These are phyloP conservation scores for Talaromyces albobiverticillius DNA, from an alignment of 2,329 filamentous ascomycete genomes.

Conservation along the genomic window DNA sequence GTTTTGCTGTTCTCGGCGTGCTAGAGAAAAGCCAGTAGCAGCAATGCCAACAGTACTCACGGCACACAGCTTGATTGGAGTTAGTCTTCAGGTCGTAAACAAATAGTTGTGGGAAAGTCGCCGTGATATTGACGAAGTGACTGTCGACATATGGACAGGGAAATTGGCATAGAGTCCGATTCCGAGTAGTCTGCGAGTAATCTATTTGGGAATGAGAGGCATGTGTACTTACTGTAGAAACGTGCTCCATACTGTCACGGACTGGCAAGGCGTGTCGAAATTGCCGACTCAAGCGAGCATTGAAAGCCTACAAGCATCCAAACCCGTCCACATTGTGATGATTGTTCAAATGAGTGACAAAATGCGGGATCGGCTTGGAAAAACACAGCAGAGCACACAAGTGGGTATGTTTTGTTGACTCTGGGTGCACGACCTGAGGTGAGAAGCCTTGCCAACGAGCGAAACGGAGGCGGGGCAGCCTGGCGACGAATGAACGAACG, in stretches of 20 bases:
- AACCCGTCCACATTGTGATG: constrained; percentile 14
- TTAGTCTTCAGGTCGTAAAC: constrained; percentile 1
- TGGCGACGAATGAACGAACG: constrained; percentile 2
- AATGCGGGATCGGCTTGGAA: neutral
- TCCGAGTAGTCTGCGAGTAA: neutral
- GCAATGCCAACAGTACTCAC: constrained; percentile 62
- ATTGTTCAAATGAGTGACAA: neutral
- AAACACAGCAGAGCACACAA: too few relatives aligned
- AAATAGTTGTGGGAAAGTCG: neutral
- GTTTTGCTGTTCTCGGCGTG: constrained; percentile 41
- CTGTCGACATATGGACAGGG: too few relatives aligned
- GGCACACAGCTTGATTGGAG: constrained; percentile 55
- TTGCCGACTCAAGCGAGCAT: constrained; percentile 16
- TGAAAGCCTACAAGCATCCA: constrained; percentile 18
- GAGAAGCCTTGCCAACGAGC: neutral
- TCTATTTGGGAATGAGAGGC: neutral
- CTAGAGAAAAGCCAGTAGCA: constrained; percentile 57
- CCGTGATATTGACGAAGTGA: neutral
- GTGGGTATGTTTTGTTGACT: neutral
- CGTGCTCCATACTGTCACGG: constrained; percentile 27
- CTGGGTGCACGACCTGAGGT: neutral
- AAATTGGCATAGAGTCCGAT: too few relatives aligned
- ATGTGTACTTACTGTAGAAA: constrained; percentile 27
- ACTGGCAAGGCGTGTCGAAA: constrained; percentile 10
- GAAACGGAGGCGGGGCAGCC: constrained; percentile 8